phyloP scores from a whole-genome alignment of 2,329 filamentous ascomycete species.

The Knufia fluminis region DNA sequence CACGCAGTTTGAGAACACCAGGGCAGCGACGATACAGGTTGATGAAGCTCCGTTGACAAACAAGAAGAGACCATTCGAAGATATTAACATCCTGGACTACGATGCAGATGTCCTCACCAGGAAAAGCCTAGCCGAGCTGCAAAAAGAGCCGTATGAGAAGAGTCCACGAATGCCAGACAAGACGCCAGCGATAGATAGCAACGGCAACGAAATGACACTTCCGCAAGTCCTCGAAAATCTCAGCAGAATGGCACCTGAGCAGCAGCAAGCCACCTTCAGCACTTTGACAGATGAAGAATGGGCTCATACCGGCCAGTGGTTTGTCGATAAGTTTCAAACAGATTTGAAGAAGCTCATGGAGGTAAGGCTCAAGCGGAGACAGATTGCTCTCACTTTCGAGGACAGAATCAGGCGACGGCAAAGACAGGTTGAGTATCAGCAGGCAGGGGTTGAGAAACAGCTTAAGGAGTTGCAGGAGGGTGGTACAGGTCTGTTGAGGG shows the following conservation, averaged over 20 bases:
- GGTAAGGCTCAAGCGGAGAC: conserved; percentile 45
- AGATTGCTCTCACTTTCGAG: conserved; percentile 46
- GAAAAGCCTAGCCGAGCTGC: conserved; percentile 42
- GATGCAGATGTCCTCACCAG: conserved; percentile 34
- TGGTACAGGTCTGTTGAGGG: conserved; percentile 43
- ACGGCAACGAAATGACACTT: conserved; percentile 23
- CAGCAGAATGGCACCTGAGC: conserved; percentile 30
- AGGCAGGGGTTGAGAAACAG: conserved; percentile 40
- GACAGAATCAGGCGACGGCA: conserved; percentile 46
- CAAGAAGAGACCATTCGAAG: conserved; percentile 15
- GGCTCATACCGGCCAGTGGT: conserved; percentile 54
- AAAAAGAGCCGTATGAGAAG: conserved; percentile 42
- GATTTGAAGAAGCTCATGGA: conserved; percentile 44
- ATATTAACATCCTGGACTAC: conserved; percentile 36
- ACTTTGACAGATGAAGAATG: conserved; percentile 46
- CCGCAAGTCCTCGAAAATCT: conserved; percentile 32
- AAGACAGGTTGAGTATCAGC: conserved; percentile 41
- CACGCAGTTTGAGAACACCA: background rate
- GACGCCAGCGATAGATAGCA: conserved; percentile 12
- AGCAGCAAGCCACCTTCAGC: conserved; percentile 41
- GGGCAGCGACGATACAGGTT: background rate
- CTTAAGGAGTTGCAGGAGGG: conserved; percentile 46
- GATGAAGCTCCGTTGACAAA: background rate
- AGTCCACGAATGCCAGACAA: conserved; percentile 28
- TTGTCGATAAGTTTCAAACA: conserved; percentile 46